A percentile compares a stretch with the other conserved stretches of the same genome.
Conservation (phyloP, 2,329 filamentous ascomycete species). For the Claviceps humidiphila region DNA sequence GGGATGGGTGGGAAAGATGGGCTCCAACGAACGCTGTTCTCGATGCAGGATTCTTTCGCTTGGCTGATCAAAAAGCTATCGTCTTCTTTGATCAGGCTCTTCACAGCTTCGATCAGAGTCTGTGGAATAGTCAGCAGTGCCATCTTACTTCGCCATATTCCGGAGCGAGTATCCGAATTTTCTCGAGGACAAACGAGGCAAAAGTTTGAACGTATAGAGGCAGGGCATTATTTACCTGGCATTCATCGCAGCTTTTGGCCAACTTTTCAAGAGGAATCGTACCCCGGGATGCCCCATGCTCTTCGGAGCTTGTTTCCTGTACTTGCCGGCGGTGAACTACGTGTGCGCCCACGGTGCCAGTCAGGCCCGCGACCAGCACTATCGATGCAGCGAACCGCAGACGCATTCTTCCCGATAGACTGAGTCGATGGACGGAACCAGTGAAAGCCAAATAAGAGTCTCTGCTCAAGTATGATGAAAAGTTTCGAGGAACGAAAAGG, state of each 20-base stretch:
- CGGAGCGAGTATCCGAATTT: neutral
- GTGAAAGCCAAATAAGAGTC: neutral
- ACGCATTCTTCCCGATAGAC: neutral
- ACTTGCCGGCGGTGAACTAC: conserved; percentile 1
- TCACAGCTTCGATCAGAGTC: conserved; percentile 17
- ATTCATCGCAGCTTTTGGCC: conserved; percentile 3
- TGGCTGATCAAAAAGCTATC: conserved; percentile 23
- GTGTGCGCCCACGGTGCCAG: neutral
- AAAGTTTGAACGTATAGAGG: neutral
- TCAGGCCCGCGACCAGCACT: neutral
- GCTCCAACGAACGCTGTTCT: conserved; percentile 11
- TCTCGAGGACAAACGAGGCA: neutral
- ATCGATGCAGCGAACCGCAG: neutral
- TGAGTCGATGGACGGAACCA: neutral
- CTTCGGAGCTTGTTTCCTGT: neutral
- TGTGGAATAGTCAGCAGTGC: neutral
- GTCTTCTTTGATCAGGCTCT: conserved; percentile 27
- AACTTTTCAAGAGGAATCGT: neutral
- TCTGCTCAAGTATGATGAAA: too few species aligned
- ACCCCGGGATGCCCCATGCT: neutral
- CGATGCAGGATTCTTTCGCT: conserved; percentile 15
- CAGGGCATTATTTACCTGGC: conserved; percentile 1
- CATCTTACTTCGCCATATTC: neutral
- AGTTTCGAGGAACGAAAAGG: too few species aligned
- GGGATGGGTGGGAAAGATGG: neutral